These are phyloP conservation scores for Salvia rosmarinus DNA, from an alignment of 257 asterid species.

Conservation along the genomic window DNA sequence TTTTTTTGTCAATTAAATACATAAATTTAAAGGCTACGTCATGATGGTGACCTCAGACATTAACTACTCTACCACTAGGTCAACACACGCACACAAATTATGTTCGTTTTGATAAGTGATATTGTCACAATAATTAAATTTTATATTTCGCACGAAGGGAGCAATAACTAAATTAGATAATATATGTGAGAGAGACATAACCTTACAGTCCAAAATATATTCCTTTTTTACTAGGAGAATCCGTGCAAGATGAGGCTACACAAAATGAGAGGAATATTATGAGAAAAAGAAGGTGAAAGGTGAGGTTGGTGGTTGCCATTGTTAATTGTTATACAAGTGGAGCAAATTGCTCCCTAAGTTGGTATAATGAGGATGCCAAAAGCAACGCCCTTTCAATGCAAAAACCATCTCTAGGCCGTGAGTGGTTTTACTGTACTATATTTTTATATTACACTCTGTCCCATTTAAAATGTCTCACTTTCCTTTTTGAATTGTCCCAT, in stretches of 20 bases:
- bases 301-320: neutral
- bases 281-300: constrained; percentile 27
- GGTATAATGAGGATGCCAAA: constrained; percentile 38
- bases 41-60: too few species aligned
- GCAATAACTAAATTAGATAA: neutral
- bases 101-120: neutral
- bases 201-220: constrained; percentile 24
- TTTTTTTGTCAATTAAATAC: too few species aligned
- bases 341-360: constrained; percentile 32
- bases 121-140: neutral
- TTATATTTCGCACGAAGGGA: neutral
- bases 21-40: too few species aligned
- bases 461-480: too few species aligned
- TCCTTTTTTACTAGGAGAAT: constrained; percentile 27
- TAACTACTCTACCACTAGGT: too few species aligned
- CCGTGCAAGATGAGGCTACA: constrained; percentile 35
- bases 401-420: neutral
- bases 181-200: neutral
- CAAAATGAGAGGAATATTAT: constrained; percentile 20
- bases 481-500: too few species aligned
- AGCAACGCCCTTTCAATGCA: neutral
- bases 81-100: too few species aligned
- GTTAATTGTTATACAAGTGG: constrained; percentile 2
- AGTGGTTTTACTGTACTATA: neutral
- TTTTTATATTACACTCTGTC: too few species aligned